phyloP scores from a whole-genome alignment of 2,329 filamentous ascomycete species.

The Stachybotrys elegans region DNA sequence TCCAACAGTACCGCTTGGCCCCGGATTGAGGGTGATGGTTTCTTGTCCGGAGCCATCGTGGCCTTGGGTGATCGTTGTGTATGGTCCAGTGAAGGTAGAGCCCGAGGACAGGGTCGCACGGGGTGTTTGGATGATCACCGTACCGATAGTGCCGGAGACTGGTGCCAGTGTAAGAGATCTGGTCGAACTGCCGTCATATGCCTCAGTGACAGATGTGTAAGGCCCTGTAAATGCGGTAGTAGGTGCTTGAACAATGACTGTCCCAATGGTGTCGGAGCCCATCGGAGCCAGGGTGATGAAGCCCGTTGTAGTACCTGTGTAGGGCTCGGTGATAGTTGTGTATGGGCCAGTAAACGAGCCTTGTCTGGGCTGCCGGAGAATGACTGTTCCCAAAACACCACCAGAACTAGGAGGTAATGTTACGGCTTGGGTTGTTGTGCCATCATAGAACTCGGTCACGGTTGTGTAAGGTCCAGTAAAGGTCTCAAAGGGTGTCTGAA shows the following conservation, averaged over 20 bases:
- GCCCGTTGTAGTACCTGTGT: neutral
- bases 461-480: slow-evolving; percentile 1
- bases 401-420: neutral
- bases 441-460: neutral
- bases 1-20: neutral
- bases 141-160: neutral
- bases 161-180: neutral
- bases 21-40: neutral
- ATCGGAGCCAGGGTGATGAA: neutral
- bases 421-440: neutral
- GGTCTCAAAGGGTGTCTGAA: neutral
- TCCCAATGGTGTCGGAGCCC: neutral
- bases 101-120: neutral
- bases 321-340: neutral
- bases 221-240: slow-evolving; percentile 1
- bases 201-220: slow-evolving; percentile 2
- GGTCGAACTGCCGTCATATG: neutral
- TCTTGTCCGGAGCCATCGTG: neutral
- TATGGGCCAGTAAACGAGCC: neutral
- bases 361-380: neutral
- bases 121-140: neutral
- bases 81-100: neutral
- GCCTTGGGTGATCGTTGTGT: neutral
- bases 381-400: neutral
- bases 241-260: neutral